Base-by-base conservation (phyloP, 2,329 filamentous ascomycete genomes). In the Anisogramma anomala region DNA sequence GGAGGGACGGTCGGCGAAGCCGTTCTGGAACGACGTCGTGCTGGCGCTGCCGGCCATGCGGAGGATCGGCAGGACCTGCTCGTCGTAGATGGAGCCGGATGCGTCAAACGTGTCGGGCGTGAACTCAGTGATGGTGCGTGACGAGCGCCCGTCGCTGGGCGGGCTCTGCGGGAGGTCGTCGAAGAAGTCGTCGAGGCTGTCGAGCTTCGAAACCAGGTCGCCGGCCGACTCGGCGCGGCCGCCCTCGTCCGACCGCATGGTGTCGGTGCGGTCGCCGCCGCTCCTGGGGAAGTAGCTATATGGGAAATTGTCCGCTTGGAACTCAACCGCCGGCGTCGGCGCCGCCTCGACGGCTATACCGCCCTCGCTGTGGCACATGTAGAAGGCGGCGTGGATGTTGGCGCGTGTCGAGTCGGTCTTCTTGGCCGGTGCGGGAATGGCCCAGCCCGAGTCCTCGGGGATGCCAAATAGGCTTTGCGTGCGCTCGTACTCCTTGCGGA, bases 401-500 rank as follows among this genome's bases (percentile, higher is more conserved):
- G 81, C 76, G 43, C 91, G 75, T 3, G 91, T 96, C 25, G 79
- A 76, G 40, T 82, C 80, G 1, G 88, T 91, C 64, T 94, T 89
- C 42, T 84, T 82, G 1, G 89, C 89, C 13, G 91, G 91, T 57
- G 93, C 77, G 0, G 91, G 89, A 33, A 98, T 86, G 0, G 91
- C 91, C 91, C 91, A 98, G 2, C 91, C 91, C 13, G 85, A 91
- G 17, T 87, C 81, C 57, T 96, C 89, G 0, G 91, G 91, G 44
- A 98, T 96, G 20, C 93, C 93, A 58, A 96, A 98, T 25, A 98
- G 65, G 54, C 87, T 95, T 58, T 94, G 84, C 0, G 86, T 94
- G 17, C 84, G 80, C 56, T 94, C 89, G 52, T 94, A 96, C 61
- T 96, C 88, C 57, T 95, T 96, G 36, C 85, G 80, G 36, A 91